Evolutionary conservation across 768 basidiomycete species (phyloP).

Genomic region (Suillus luteus): DNA sequence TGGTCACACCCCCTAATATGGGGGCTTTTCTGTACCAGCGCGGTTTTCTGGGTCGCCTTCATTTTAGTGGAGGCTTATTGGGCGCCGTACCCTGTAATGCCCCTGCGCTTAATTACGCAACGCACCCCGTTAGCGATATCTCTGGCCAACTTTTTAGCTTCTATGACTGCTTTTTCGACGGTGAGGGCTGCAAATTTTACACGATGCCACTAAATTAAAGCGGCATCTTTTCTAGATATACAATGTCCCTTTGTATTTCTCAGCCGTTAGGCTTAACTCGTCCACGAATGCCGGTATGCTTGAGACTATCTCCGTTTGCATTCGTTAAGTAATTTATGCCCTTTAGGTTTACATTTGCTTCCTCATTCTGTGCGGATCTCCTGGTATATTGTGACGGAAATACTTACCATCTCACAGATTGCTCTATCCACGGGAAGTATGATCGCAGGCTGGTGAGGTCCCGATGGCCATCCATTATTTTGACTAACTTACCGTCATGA

Average conservation of each 20-base stretch:
- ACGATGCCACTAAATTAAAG: conserved; percentile 11
- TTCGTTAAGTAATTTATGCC: conserved; percentile 16
- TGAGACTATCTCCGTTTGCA: not conserved
- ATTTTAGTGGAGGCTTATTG: conserved; percentile 76
- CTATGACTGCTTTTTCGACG: conserved; percentile 80
- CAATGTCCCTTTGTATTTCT: conserved; percentile 88
- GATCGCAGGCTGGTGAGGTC: conserved; percentile 76
- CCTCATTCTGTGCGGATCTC: conserved; percentile 76
- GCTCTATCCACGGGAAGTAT: conserved; percentile 86
- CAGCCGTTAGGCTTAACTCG: conserved; percentile 70
- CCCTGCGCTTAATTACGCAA: conserved; percentile 72
- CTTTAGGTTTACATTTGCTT: conserved; percentile 76
- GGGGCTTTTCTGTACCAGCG: conserved; percentile 61
- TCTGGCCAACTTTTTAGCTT: conserved; percentile 74
- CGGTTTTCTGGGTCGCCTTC: conserved; percentile 59
- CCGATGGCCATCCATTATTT: conserved; percentile 10
- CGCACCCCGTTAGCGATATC: conserved; percentile 84
- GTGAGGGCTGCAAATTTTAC: conserved; percentile 37
- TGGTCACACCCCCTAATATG: conserved; percentile 77
- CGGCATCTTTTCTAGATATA: conserved; percentile 55
- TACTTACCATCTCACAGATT: conserved; percentile 46
- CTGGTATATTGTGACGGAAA: conserved; percentile 14
- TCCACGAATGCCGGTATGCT: conserved; percentile 70
- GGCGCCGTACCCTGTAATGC: conserved; percentile 89
- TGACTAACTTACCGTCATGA: conserved; percentile 14